Percentiles rank a stretch among this genome's conserved stretches.
Evolutionary conservation across 371 early-diverging fungal genomes (phyloP).

Genomic region (Haplosporangium sp.): DNA sequence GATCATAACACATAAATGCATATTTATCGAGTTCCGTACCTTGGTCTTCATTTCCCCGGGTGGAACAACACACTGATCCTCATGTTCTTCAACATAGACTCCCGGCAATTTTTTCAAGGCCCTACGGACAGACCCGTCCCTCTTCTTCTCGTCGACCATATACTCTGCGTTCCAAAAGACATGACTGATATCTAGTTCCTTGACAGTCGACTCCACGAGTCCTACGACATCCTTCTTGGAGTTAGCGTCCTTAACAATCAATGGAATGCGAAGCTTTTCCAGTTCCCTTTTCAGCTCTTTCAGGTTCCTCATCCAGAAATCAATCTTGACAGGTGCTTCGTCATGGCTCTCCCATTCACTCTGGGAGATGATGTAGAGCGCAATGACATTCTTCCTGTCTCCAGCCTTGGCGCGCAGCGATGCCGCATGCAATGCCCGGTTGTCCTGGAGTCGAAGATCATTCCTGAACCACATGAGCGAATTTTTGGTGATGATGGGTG

Average conservation of each 20-base stretch:
- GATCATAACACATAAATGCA: background rate
- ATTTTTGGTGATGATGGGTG: conserved; percentile 49
- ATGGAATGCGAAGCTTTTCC: conserved; percentile 60
- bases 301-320: conserved; percentile 65
- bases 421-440: conserved; percentile 57
- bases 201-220: conserved; percentile 35
- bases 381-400: conserved; percentile 37
- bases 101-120: conserved; percentile 23
- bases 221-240: conserved; percentile 17
- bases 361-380: conserved; percentile 64
- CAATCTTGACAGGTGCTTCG: conserved; percentile 62
- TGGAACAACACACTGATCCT: conserved; percentile 69
- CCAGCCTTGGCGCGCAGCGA: conserved; percentile 25
- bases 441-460: conserved; percentile 63
- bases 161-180: conserved; percentile 47
- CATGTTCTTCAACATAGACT: conserved; percentile 43
- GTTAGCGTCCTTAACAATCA: conserved; percentile 55
- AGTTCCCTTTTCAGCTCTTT: conserved; percentile 52
- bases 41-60: conserved; percentile 62
- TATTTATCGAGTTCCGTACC: conserved; percentile 18
- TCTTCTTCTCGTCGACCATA: conserved; percentile 48
- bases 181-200: conserved; percentile 39
- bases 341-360: conserved; percentile 66
- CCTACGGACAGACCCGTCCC: conserved; percentile 37
- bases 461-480: conserved; percentile 66